Conservation (phyloP, 164 flowering plant species). For the Aristolochia californica region DNA sequence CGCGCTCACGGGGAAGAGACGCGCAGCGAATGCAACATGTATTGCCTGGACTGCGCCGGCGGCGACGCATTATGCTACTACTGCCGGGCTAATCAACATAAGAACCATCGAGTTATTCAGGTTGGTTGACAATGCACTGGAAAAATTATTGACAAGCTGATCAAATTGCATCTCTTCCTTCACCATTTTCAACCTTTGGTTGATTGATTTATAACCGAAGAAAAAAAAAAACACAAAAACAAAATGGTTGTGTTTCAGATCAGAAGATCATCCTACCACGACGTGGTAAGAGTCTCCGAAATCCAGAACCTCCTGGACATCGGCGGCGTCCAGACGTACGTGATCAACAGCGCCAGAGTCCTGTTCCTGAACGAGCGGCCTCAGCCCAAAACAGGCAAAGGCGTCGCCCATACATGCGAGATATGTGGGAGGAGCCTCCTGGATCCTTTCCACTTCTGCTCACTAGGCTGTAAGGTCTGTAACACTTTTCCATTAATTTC, state of each 20-base stretch:
- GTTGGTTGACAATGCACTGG: too few species aligned
- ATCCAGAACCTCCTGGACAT: slow-evolving; percentile 67
- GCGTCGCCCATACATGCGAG: slow-evolving; percentile 66
- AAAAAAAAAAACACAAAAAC: too few species aligned
- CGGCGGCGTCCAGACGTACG: slow-evolving; percentile 85
- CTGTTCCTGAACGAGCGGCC: slow-evolving; percentile 87
- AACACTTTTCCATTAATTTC: too few species aligned
- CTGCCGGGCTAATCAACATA: slow-evolving; percentile 68
- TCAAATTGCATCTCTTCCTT: too few species aligned
- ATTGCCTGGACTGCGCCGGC: slow-evolving; percentile 58
- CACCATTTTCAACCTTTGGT: too few species aligned
- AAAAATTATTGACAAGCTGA: too few species aligned
- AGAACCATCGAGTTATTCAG: slow-evolving; percentile 82
- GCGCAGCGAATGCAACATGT: slow-evolving; percentile 84
- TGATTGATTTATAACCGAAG: too few species aligned
- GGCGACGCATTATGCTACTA: slow-evolving; percentile 70
- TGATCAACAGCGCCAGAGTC: slow-evolving; percentile 91
- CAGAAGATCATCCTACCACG: slow-evolving; percentile 92
- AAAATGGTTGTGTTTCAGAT: slow-evolving; percentile 31
- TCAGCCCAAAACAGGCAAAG: slow-evolving; percentile 65
- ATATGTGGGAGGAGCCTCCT: slow-evolving; percentile 71
- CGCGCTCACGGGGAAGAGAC: slow-evolving; percentile 62
- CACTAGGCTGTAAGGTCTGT: slow-evolving; percentile 87
- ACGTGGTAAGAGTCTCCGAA: slow-evolving; percentile 87
- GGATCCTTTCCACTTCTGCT: slow-evolving; percentile 81